phyloP scores from a whole-genome alignment of 805 yeast genomes.

The Yarrowia phangngaensis region DNA sequence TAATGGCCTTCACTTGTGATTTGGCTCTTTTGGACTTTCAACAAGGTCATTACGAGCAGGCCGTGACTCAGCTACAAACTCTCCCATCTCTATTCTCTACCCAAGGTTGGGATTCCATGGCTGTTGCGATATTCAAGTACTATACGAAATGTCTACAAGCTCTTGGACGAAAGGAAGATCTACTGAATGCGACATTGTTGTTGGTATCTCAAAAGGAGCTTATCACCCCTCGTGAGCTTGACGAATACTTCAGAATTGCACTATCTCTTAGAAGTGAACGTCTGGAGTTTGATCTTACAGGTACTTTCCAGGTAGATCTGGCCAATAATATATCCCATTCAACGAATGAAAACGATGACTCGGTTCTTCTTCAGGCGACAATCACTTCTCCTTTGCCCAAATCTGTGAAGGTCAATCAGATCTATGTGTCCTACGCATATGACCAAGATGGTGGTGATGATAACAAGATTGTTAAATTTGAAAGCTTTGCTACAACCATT shows the following conservation, averaged over 20 bases:
- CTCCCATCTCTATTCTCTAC: slow-evolving; percentile 64
- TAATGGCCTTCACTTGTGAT: slow-evolving; percentile 73
- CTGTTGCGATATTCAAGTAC: slow-evolving; percentile 59
- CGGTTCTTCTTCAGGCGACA: slow-evolving; percentile 41
- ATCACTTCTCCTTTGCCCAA: slow-evolving; percentile 36
- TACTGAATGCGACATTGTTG: slow-evolving; percentile 36
- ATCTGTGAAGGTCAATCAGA: slow-evolving; percentile 29
- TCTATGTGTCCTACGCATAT: slow-evolving; percentile 30
- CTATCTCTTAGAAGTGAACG: slow-evolving; percentile 31
- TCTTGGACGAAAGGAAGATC: slow-evolving; percentile 33
- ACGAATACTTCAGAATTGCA: slow-evolving; percentile 23
- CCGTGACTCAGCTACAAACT: slow-evolving; percentile 60
- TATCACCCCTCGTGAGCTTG: slow-evolving; percentile 30
- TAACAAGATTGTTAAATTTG: slow-evolving; percentile 24
- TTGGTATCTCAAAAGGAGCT: slow-evolving; percentile 33
- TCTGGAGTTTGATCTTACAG: slow-evolving; percentile 30
- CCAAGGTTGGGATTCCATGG: slow-evolving; percentile 73
- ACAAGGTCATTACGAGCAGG: slow-evolving; percentile 52
- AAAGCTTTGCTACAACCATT: slow-evolving; percentile 13
- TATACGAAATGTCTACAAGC: slow-evolving; percentile 60
- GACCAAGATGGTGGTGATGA: slow-evolving; percentile 23
- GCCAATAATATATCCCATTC: slow-evolving; percentile 31
- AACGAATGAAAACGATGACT: slow-evolving; percentile 40
- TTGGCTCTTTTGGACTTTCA: slow-evolving; percentile 67
- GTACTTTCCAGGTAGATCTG: slow-evolving; percentile 11